Conservation (phyloP, 257 asterid species). For the Gentiana macrophylla region DNA sequence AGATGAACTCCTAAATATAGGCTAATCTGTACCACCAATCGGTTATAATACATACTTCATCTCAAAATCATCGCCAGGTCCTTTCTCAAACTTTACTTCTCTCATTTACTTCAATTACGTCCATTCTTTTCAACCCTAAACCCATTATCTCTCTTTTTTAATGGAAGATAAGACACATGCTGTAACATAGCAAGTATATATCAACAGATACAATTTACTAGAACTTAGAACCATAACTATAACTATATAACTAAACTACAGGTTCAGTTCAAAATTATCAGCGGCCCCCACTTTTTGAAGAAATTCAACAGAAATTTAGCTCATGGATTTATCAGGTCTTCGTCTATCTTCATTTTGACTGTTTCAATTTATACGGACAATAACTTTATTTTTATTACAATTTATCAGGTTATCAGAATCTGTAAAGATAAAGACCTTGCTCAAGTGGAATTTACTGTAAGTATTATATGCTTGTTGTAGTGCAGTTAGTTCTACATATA, state of each 20-base stretch:
- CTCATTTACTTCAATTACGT: slow-evolving; percentile 20
- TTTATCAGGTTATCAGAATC: slow-evolving; percentile 34
- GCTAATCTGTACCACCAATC: slow-evolving; percentile 65
- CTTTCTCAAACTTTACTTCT: not conserved
- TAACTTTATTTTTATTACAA: too few relatives aligned
- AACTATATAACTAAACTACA: slow-evolving; percentile 17
- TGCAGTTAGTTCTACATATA: too few relatives aligned
- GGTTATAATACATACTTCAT: slow-evolving; percentile 70
- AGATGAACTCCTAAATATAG: slow-evolving; percentile 54
- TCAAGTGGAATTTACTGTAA: slow-evolving; percentile 11
- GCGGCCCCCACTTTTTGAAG: slow-evolving; percentile 65
- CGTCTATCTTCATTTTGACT: too few relatives aligned
- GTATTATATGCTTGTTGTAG: too few relatives aligned
- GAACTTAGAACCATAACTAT: slow-evolving; percentile 1
- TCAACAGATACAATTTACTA: not conserved
- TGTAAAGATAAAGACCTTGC: slow-evolving; percentile 79
- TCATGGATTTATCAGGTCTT: slow-evolving; percentile 66
- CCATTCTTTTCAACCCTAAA: too few relatives aligned
- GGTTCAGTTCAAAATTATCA: slow-evolving; percentile 57
- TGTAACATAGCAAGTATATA: too few relatives aligned
- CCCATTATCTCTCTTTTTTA: too few relatives aligned
- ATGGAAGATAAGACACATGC: not conserved
- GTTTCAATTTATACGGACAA: too few relatives aligned
- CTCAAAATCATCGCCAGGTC: slow-evolving; percentile 47
- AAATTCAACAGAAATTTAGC: slow-evolving; percentile 74